Conservation (phyloP, 345 rosid species). For the Linum usitatissimum region DNA sequence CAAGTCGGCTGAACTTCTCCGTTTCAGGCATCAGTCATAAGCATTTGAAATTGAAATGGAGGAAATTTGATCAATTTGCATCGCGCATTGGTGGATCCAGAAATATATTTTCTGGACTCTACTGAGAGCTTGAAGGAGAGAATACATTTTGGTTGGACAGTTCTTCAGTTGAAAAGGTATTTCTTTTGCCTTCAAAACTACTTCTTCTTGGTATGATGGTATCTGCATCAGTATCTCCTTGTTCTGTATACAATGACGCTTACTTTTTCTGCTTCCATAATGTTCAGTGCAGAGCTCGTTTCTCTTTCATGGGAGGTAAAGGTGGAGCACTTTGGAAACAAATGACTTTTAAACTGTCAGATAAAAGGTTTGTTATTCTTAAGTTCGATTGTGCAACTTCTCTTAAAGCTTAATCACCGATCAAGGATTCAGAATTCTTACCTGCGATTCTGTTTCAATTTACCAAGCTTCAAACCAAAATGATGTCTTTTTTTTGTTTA, state of each 20-base stretch:
- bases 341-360: slow-evolving; percentile 65
- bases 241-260: not conserved
- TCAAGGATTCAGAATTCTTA: not conserved
- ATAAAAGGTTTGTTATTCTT: slow-evolving; percentile 45
- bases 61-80: slow-evolving; percentile 50
- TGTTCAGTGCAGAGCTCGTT: slow-evolving; percentile 72
- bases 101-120: slow-evolving; percentile 57
- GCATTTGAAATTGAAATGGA: slow-evolving; percentile 64
- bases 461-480: not conserved
- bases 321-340: slow-evolving; percentile 96
- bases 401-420: not conserved
- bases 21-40: slow-evolving; percentile 19
- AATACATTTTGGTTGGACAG: slow-evolving; percentile 97
- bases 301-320: slow-evolving; percentile 91
- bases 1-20: slow-evolving; percentile 26
- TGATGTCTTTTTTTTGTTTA: slow-evolving; percentile 8
- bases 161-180: slow-evolving; percentile 82
- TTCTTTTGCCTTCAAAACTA: slow-evolving; percentile 9
- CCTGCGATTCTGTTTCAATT: not conserved
- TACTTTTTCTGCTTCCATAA: slow-evolving; percentile 9
- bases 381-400: not conserved
- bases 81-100: slow-evolving; percentile 64
- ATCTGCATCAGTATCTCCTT: not conserved
- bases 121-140: slow-evolving; percentile 38
- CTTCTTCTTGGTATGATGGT: not conserved